Percentiles rank a stretch among this genome's conserved stretches.
phyloP scores from a whole-genome alignment of 345 rosid species.

The Eucalyptus regnans region DNA sequence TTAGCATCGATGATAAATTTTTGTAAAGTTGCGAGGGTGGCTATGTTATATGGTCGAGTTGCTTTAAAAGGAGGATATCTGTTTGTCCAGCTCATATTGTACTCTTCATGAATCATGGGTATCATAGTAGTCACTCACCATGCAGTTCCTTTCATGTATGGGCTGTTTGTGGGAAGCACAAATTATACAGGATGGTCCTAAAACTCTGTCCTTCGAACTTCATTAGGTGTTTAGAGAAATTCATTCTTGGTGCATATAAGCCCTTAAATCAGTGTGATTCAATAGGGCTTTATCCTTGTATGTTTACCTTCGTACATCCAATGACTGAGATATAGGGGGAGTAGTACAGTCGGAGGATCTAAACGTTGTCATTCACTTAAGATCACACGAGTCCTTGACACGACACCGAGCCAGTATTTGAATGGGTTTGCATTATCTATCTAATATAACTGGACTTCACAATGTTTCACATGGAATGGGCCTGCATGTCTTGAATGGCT shows the following conservation, averaged over 20 bases:
- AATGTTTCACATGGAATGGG: not conserved
- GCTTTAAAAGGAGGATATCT: not conserved
- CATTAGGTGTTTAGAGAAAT: not conserved
- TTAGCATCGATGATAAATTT: not conserved
- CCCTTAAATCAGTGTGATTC: not conserved
- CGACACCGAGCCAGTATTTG: not conserved
- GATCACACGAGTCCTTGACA: not conserved
- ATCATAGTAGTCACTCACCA: not conserved
- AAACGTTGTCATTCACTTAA: not conserved
- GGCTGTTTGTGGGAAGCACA: not conserved
- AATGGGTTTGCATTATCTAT: not conserved
- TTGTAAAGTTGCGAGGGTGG: not conserved
- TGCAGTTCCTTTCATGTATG: not conserved
- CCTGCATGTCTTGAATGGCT: not conserved
- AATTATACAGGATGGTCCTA: not conserved
- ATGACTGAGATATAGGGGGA: not conserved
- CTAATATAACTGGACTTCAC: not conserved
- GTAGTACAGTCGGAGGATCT: not conserved
- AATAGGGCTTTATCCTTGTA: not conserved
- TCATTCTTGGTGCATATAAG: not conserved
- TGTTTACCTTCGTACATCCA: not conserved
- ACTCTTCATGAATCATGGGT: not conserved
- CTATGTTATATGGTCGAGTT: not conserved
- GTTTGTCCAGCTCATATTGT: not conserved
- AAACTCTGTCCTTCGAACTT: not conserved